phyloP scores from a whole-genome alignment of 2,329 filamentous ascomycete species.

The Macrophomina tecta region DNA sequence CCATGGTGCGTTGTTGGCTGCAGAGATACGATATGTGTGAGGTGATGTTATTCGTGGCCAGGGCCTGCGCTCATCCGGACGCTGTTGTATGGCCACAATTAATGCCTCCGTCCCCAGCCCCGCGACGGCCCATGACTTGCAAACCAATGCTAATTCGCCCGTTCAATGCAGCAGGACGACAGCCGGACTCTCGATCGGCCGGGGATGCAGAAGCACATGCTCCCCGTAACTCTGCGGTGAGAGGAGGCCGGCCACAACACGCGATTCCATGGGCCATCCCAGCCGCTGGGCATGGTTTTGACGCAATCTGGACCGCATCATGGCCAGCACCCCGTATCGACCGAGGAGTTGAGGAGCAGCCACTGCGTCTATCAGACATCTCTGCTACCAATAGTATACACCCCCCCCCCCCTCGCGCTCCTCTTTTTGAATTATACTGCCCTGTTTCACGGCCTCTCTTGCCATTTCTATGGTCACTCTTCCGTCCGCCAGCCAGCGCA shows the following conservation, averaged over 20 bases:
- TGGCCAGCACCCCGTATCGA: not conserved
- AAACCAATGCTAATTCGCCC: not conserved
- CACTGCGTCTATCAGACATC: not conserved
- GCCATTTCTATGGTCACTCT: not conserved
- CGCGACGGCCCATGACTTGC: not conserved
- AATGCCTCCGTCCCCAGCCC: not conserved
- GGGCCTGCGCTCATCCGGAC: not conserved
- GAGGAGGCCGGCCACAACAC: not conserved
- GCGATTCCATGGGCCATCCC: slow-evolving; percentile 1
- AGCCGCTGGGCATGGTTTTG: not conserved
- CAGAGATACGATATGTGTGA: not conserved
- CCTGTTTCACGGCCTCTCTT: not conserved
- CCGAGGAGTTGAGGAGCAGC: not conserved
- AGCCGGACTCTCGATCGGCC: not conserved
- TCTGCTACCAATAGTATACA: not conserved
- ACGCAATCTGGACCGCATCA: not conserved
- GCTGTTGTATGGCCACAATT: not conserved
- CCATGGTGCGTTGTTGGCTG: not conserved
- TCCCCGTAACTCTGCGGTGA: slow-evolving; percentile 12
- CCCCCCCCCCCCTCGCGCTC: not conserved
- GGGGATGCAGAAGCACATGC: not conserved
- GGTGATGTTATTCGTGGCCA: not conserved
- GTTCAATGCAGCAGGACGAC: not conserved
- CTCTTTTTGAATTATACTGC: not conserved
- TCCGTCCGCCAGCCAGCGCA: not conserved